Percentiles rank a stretch among this genome's conserved stretches.
Conservation (phyloP, 75 land plant species). For the Pseudotsuga menziesii region DNA sequence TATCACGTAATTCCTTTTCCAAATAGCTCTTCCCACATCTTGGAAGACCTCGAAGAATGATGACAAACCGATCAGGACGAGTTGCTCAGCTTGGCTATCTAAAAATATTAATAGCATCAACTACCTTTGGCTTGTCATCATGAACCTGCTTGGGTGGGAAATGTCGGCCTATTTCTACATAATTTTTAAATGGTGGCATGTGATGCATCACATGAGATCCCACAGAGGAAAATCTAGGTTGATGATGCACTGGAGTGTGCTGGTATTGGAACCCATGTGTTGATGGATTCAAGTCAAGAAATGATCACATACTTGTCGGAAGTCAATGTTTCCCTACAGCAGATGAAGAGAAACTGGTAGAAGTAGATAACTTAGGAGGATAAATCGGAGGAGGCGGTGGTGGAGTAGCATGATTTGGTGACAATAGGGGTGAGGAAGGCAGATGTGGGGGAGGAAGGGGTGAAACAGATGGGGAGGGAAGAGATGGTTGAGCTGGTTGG, state of each 20-base stretch:
- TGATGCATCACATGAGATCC: too few relatives aligned
- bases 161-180: too few relatives aligned
- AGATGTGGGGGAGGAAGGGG: constrained; percentile 29
- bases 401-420: background rate
- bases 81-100: constrained; percentile 53
- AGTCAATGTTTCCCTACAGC: background rate
- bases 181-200: too few relatives aligned
- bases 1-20: constrained; percentile 71
- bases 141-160: constrained; percentile 11
- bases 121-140: constrained; percentile 36
- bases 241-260: background rate
- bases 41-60: constrained; percentile 86
- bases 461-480: constrained; percentile 22
- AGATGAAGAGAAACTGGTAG: background rate
- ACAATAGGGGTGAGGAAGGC: constrained; percentile 12
- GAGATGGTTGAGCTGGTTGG: constrained; percentile 2
- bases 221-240: background rate
- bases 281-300: constrained; percentile 13
- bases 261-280: constrained; percentile 3
- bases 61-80: constrained; percentile 73
- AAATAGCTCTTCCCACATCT: constrained; percentile 91
- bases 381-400: constrained; percentile 14
- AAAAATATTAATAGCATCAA: constrained; percentile 61
- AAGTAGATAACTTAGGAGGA: constrained; percentile 14
- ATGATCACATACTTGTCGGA: constrained; percentile 7